Evolutionary conservation across 352 stramenopile genomes (phyloP), one percentile per base, ranked within the genome.

Genomic region (Thalassiosira livingstoniorum): DNA sequence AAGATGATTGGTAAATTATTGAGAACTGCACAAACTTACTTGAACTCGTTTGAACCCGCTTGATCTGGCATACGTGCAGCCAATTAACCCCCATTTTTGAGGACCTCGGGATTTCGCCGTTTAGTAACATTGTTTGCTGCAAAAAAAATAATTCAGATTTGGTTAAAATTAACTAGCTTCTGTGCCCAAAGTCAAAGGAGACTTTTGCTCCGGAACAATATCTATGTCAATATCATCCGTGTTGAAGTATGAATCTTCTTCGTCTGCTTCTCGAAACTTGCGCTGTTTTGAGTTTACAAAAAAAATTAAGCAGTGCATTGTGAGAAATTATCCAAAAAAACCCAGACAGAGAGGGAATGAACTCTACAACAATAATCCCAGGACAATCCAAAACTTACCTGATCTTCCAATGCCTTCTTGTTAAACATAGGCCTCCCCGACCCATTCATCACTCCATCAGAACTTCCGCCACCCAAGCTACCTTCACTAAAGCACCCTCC

Each of bases 201-300:
- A 35, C 32, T 4, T 13, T 55, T 35, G 29, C 27, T 29, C 13
- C 1, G 58, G 25, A 35, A 42, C n/a, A 34, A 45, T 32, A 61
- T 51, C 70, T 57, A 68, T 72, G 31, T 88, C 84, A 11, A 90
- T 85, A 57, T 90, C 84, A 63, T 93, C 84, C 13, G 78, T 73
- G 31, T 92, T 88, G 63, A 94, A 94, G 47, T 93, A 94, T 29
- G 87, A 91, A 73, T 94, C 88, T 67, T 93, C 88, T 47, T 90
- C 77, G 29, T 93, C 86, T 5, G 68, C 71, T 71, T 92, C 76
- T 54, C 79, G 88, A 75, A 92, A 94, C 82, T 92, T 93, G 10
- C 90, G 79, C 68, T 88, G 57, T 23, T 55, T 37, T 23, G 29
- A 51, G 32, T 68, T 23, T 25, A 65, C 29, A 32, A 45, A 64